Evolutionary conservation across 1,139 yeast species (phyloP).

Genomic region (Taiozyma sp.): DNA sequence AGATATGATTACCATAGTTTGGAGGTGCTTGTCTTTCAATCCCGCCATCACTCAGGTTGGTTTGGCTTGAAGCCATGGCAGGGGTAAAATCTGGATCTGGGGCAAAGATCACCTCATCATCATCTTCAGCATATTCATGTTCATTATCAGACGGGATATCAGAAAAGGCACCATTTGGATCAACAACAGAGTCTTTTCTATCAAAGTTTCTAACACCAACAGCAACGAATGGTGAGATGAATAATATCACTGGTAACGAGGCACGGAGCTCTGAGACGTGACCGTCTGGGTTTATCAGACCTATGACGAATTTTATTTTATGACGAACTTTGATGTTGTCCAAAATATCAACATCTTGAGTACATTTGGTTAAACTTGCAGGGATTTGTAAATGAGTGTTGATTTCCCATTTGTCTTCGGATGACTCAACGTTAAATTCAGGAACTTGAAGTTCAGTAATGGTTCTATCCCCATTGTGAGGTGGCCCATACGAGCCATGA

Average conservation of each 20-base stretch:
- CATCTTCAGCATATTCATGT: slow-evolving; percentile 17
- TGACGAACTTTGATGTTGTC: slow-evolving; percentile 55
- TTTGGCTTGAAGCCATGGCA: slow-evolving; percentile 16
- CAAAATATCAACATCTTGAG: slow-evolving; percentile 78
- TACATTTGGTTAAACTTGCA: slow-evolving; percentile 62
- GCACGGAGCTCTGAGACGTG: slow-evolving; percentile 69
- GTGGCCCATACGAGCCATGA: slow-evolving; percentile 47
- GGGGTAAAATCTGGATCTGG: slow-evolving; percentile 26
- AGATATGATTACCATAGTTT: slow-evolving; percentile 76
- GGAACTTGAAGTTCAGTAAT: slow-evolving; percentile 43
- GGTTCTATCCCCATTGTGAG: slow-evolving; percentile 55
- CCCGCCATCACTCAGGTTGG: slow-evolving; percentile 8
- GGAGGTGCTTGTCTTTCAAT: slow-evolving; percentile 69
- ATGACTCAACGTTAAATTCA: slow-evolving; percentile 23
- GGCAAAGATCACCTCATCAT: slow-evolving; percentile 30
- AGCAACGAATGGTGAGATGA: slow-evolving; percentile 74
- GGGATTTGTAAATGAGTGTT: slow-evolving; percentile 61
- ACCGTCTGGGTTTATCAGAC: slow-evolving; percentile 58
- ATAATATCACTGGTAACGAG: slow-evolving; percentile 57
- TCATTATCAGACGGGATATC: slow-evolving; percentile 20
- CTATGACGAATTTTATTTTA: slow-evolving; percentile 51
- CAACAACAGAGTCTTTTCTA: slow-evolving; percentile 18
- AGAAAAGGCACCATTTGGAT: slow-evolving; percentile 17
- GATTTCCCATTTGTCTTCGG: slow-evolving; percentile 75
- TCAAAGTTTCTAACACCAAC: slow-evolving; percentile 43